These are phyloP conservation scores for Trichothecium sympodiale DNA, from an alignment of 2,329 filamentous ascomycete species.

Conservation along the genomic window DNA sequence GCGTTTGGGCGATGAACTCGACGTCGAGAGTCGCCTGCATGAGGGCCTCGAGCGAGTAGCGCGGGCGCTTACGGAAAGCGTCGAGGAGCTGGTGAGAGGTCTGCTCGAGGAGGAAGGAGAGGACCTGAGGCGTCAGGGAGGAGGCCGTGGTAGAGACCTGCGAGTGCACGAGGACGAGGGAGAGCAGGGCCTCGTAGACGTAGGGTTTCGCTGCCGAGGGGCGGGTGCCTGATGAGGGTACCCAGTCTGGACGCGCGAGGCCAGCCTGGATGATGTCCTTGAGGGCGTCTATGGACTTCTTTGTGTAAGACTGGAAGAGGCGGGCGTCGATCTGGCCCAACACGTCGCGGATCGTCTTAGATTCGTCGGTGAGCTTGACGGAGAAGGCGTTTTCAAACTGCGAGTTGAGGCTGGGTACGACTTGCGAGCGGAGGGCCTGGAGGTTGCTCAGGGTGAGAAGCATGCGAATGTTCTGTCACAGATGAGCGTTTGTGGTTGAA, in stretches of 20 bases:
- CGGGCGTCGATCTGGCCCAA: constrained; percentile 81
- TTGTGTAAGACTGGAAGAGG: constrained; percentile 87
- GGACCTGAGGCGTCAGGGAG: constrained; percentile 66
- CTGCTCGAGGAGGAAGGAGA: constrained; percentile 79
- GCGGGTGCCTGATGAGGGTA: constrained; percentile 40
- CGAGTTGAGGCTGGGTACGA: constrained; percentile 78
- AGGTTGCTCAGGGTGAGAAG: constrained; percentile 90
- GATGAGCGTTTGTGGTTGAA: constrained; percentile 11
- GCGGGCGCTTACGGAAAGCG: constrained; percentile 57
- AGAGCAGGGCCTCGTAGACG: constrained; percentile 76
- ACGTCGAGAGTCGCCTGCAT: constrained; percentile 98
- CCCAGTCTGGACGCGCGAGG: constrained; percentile 62
- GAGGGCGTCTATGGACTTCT: constrained; percentile 59
- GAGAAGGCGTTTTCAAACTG: constrained; percentile 92
- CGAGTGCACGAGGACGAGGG: constrained; percentile 82
- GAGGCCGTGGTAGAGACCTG: constrained; percentile 73
- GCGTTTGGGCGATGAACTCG: constrained; percentile 90
- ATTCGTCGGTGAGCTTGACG: constrained; percentile 87
- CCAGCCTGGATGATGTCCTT: constrained; percentile 61
- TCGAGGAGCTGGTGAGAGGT: constrained; percentile 70
- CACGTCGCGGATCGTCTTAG: constrained; percentile 82
- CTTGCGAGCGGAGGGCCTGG: constrained; percentile 66
- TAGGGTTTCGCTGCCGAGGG: constrained; percentile 77
- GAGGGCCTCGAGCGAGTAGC: constrained; percentile 68
- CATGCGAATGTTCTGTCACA: constrained; percentile 70